Conservation (phyloP, 2,329 filamentous ascomycete species). For the Trichoderma sp. region DNA sequence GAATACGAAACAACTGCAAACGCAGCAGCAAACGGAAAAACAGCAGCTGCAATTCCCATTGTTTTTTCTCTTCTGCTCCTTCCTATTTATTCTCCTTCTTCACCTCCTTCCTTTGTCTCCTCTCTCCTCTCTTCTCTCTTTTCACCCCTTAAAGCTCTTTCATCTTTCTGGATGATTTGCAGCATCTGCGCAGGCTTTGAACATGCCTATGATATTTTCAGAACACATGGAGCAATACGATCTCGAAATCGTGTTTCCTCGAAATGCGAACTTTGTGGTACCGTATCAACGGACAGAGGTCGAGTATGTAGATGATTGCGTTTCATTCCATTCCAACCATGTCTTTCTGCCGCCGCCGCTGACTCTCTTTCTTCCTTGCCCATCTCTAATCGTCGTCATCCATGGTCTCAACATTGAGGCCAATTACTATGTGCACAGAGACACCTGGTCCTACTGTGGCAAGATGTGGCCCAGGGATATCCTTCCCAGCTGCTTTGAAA, state of each 20-base stretch:
- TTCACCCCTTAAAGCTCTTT: neutral
- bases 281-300: neutral
- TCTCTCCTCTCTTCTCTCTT: neutral
- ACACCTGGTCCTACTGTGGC: slow-evolving; percentile 9
- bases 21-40: neutral
- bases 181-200: neutral
- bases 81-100: neutral
- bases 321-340: too few species aligned
- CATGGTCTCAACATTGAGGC: slow-evolving; percentile 21
- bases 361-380: neutral
- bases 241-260: slow-evolving; percentile 13
- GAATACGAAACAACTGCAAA: slow-evolving; percentile 5
- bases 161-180: neutral
- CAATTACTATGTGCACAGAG: neutral
- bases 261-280: neutral
- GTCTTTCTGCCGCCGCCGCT: neutral
- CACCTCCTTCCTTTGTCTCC: neutral
- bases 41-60: neutral
- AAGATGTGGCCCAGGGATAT: slow-evolving; percentile 14
- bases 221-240: slow-evolving; percentile 12
- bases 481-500: neutral
- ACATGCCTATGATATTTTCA: slow-evolving; percentile 18
- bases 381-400: neutral
- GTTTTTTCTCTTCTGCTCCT: neutral
- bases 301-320: neutral